A percentile compares a stretch with the other conserved stretches of the same genome.
phyloP scores from a whole-genome alignment of 306 rosid genomes.

The Pyrus pyrifolia region DNA sequence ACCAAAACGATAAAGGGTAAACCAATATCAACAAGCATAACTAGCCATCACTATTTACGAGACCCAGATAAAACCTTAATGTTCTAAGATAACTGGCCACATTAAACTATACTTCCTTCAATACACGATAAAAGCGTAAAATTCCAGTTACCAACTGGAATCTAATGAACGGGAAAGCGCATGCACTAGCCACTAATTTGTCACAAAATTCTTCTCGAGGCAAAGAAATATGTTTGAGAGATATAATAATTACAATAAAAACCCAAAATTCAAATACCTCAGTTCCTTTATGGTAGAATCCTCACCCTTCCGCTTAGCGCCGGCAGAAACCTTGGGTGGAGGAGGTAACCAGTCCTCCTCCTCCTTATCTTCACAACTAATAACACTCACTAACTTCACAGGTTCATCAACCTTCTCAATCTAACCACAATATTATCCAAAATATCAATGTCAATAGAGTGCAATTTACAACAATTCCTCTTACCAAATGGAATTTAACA shows the following conservation, averaged over 20 bases:
- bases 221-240: neutral
- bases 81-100: neutral
- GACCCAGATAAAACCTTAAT: neutral
- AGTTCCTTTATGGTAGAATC: constrained; percentile 63
- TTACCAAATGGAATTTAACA: neutral
- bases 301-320: constrained; percentile 24
- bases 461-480: neutral
- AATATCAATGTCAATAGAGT: neutral
- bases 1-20: neutral
- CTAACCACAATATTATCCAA: constrained; percentile 22
- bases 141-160: neutral
- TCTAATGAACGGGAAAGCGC: neutral
- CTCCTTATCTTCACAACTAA: constrained; percentile 48
- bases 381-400: constrained; percentile 15
- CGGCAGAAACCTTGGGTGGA: constrained; percentile 58
- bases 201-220: neutral
- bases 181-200: neutral
- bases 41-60: neutral
- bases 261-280: constrained; percentile 39
- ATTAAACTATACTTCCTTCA: neutral
- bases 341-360: constrained; percentile 90
- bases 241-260: neutral
- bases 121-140: neutral
- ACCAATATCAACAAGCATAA: neutral
- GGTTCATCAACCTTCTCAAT: constrained; percentile 24